phyloP scores from a whole-genome alignment of 441 rosid genomes.

The Viola pubescens region DNA sequence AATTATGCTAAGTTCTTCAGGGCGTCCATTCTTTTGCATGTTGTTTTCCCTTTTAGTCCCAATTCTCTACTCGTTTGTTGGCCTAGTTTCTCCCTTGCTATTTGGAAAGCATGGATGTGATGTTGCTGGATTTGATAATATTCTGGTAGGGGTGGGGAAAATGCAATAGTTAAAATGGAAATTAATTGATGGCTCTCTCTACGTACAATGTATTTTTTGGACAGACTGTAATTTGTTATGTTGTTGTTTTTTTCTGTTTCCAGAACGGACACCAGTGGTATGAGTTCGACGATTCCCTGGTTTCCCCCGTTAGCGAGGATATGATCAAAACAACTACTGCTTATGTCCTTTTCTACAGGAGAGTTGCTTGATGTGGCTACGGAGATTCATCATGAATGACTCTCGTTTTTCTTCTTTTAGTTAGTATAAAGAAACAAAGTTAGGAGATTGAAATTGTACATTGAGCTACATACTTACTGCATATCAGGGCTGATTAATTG shows the following conservation, averaged over 20 bases:
- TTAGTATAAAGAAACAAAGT: not conserved
- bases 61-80: not conserved
- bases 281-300: conserved; percentile 77
- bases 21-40: too few relatives aligned
- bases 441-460: not conserved
- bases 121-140: too few relatives aligned
- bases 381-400: not conserved
- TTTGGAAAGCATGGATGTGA: not conserved
- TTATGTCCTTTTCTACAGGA: conserved; percentile 84
- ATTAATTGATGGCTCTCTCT: not conserved
- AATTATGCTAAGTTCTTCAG: too few relatives aligned
- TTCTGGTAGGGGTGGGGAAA: too few relatives aligned
- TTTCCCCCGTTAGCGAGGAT: conserved; percentile 45
- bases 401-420: not conserved
- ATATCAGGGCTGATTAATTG: too few relatives aligned
- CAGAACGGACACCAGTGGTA: conserved; percentile 93
- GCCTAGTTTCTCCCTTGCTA: not conserved
- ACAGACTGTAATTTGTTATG: not conserved
- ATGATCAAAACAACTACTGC: conserved; percentile 84
- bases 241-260: conserved; percentile 10
- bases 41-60: too few relatives aligned
- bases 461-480: too few relatives aligned
- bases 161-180: not conserved
- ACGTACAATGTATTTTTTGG: not conserved
- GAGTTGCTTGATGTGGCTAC: conserved; percentile 29